Evolutionary conservation across 352 stramenopile species (phyloP).

Genomic region (Halophytophthora polymorphica): DNA sequence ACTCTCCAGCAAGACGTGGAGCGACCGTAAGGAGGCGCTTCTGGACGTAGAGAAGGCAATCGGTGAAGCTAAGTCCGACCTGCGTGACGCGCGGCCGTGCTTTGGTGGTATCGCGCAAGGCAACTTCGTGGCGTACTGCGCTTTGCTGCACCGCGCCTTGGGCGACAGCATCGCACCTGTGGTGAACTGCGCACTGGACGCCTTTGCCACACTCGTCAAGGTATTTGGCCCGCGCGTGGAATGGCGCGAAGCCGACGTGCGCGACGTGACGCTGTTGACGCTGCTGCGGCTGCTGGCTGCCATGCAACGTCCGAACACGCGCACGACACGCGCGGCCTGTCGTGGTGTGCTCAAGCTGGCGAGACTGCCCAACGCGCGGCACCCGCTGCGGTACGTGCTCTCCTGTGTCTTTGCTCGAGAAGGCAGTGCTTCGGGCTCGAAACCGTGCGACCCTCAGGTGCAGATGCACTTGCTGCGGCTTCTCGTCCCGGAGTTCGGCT

Average conservation of each 20-base stretch:
- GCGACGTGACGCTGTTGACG: conserved; percentile 61
- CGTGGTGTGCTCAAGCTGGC: conserved; percentile 75
- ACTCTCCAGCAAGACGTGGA: conserved; percentile 82
- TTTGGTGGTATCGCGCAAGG: conserved; percentile 60
- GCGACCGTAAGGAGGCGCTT: conserved; percentile 78
- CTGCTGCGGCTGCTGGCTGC: conserved; percentile 55
- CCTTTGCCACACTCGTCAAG: conserved; percentile 67
- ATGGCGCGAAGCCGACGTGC: conserved; percentile 60
- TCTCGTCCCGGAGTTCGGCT: conserved; percentile 74
- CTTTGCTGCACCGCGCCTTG: conserved; percentile 53
- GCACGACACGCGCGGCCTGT: conserved; percentile 71
- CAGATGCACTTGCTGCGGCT: conserved; percentile 83
- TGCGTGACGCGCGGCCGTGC: conserved; percentile 59
- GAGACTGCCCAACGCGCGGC: conserved; percentile 47
- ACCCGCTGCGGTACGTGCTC: conserved; percentile 68
- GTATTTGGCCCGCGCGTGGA: conserved; percentile 72
- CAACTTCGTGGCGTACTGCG: conserved; percentile 66
- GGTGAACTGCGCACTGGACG: conserved; percentile 69
- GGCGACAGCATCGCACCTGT: conserved; percentile 71
- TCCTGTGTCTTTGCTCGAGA: conserved; percentile 74
- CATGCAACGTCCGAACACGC: conserved; percentile 80
- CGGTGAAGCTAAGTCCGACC: conserved; percentile 62
- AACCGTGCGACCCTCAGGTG: conserved; percentile 44
- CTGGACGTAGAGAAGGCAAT: conserved; percentile 70
- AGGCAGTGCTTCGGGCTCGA: too few species aligned